phyloP scores from a whole-genome alignment of 768 basidiomycete species.

The Lanmaoa pseudosensibilis region DNA sequence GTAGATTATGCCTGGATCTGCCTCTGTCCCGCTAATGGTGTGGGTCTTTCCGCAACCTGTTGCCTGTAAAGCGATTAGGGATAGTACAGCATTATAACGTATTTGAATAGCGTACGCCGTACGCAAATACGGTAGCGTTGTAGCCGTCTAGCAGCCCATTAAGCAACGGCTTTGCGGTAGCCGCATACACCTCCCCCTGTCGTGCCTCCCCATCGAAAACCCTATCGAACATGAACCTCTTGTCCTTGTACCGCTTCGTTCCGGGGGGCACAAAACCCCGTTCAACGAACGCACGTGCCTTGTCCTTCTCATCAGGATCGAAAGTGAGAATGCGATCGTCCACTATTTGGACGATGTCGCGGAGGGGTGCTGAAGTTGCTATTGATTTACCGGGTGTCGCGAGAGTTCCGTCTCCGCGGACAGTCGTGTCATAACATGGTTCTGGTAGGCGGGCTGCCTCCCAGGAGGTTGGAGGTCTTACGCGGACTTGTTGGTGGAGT shows the following conservation, averaged over 20 bases:
- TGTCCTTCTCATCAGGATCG: conserved; percentile 91
- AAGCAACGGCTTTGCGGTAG: conserved; percentile 83
- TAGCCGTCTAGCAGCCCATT: conserved; percentile 87
- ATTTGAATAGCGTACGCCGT: conserved; percentile 71
- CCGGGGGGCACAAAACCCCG: conserved; percentile 83
- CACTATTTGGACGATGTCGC: conserved; percentile 82
- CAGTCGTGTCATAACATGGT: conserved; percentile 62
- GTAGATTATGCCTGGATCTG: conserved; percentile 92
- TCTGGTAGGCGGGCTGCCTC: conserved; percentile 86
- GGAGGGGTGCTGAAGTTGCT: conserved; percentile 55
- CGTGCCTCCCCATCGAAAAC: conserved; percentile 81
- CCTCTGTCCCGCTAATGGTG: conserved; percentile 91
- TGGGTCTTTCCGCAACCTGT: conserved; percentile 99
- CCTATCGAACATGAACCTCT: conserved; percentile 94
- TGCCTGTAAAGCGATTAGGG: conserved; percentile 55
- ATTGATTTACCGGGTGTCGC: conserved; percentile 60
- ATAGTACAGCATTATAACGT: conserved; percentile 1
- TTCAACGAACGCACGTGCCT: conserved; percentile 74
- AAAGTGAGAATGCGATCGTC: conserved; percentile 96
- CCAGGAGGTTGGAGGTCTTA: conserved; percentile 82
- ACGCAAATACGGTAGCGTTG: conserved; percentile 97
- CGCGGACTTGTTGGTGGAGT: conserved; percentile 68
- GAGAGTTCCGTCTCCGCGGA: conserved; percentile 85
- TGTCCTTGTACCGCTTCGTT: conserved; percentile 94
- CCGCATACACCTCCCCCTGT: conserved; percentile 86